Evolutionary conservation across 805 yeast genomes (phyloP), one percentile per base, ranked within the genome.

Genomic region (Wickerhamiella lipophila): DNA sequence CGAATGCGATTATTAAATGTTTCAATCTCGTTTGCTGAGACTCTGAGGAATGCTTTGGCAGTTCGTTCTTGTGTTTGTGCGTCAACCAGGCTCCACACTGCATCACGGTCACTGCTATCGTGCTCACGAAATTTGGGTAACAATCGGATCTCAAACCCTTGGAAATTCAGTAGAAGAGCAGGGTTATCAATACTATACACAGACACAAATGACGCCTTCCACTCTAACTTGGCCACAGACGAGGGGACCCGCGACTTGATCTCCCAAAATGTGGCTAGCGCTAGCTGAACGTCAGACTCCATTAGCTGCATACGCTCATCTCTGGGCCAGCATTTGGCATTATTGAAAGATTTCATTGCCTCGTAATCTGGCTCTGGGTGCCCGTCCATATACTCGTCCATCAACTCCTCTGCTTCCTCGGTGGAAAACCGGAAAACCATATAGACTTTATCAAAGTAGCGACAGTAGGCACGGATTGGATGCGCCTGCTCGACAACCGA

Each of bases 181-280:
- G 96, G 89, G 59, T 92, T 92, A 52, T 88, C 95, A 49, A 74
- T 76, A 15, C 95, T 83, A 63, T 89, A 92, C 1, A 92, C 95
- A 0, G 96, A 85, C 0, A 87, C 88, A 56, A 79, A 72, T 0
- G 94, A 71, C 47, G 79, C 81, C 30, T 76, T 81, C 96, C 96
- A 89, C 42, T 74, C 75, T 13, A 89, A 68, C 1, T 77, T 67
- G 0, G 88, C 79, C 11, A 92, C 58, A 0, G 94, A 78, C 3
- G 73, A 63, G 0, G 98, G 97, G 32, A 92, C 64, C 32, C 97
- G 72, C 15, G 82, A 79, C 36, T 78, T 72, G 30, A 92, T 66
- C 62, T 92, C 96, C 95, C 96, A 86, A 61, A 82, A 85, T 0
- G 80, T 82, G 1, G 97, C 96, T 50, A 92, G 70, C 1, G 97